Evolutionary conservation across 192 early-diverging fungal species (phyloP).

Genomic region (Gorgonomyces haynaldii): DNA sequence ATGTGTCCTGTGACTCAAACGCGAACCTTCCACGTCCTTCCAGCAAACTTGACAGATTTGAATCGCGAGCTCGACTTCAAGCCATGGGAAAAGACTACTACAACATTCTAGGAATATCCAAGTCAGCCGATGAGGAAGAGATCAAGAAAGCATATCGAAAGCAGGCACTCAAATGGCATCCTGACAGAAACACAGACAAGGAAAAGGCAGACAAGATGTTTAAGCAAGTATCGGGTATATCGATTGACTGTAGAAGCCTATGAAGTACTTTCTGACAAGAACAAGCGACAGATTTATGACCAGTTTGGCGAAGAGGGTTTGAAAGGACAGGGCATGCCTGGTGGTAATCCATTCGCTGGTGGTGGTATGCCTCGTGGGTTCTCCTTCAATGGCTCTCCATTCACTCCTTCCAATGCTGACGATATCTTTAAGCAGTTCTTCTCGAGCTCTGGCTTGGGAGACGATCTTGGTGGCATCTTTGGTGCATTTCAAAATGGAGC

Average conservation of each 20-base stretch:
- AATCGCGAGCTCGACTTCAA: too few species aligned
- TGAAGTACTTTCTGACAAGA: conserved; percentile 43
- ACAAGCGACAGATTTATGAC: conserved; percentile 45
- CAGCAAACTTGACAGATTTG: too few species aligned
- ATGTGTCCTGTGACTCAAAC: too few species aligned
- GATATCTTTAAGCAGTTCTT: conserved; percentile 90
- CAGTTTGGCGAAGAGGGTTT: conserved; percentile 44
- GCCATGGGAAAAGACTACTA: conserved; percentile 67
- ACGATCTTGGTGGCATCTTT: conserved; percentile 34
- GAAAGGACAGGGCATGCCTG: conserved; percentile 45
- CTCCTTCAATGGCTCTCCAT: conserved; percentile 34
- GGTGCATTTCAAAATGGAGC: conserved; percentile 35
- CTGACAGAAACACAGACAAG: conserved; percentile 59
- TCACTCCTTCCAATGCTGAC: conserved; percentile 71
- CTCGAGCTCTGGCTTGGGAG: conserved; percentile 23
- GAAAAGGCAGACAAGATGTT: conserved; percentile 64
- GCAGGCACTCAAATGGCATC: conserved; percentile 71
- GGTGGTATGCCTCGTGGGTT: conserved; percentile 54
- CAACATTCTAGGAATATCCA: conserved; percentile 70
- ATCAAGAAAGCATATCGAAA: conserved; percentile 53
- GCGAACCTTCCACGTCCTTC: too few species aligned
- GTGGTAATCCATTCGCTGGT: conserved; percentile 37
- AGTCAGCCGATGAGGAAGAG: conserved; percentile 60
- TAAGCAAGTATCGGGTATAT: conserved; percentile 48
- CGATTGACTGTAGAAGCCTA: too few species aligned